Evolutionary conservation across 1,284 basidiomycete species (phyloP).

Genomic region (Fomes fomentarius): DNA sequence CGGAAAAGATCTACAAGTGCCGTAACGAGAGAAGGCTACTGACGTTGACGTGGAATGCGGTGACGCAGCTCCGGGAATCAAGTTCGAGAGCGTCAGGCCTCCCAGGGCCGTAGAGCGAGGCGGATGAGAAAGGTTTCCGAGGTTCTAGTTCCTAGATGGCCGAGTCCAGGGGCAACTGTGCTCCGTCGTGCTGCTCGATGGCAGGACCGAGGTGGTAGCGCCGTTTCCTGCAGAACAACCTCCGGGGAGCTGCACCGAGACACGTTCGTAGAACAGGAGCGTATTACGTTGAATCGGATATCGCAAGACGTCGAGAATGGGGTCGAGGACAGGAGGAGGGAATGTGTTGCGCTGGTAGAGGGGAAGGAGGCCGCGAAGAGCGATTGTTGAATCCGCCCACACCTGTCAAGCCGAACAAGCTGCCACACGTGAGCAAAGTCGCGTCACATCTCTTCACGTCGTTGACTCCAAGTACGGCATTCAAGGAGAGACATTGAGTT

Average conservation of each 20-base stretch:
- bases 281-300: constrained; percentile 2
- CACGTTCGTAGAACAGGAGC: constrained; percentile 4
- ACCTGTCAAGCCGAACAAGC: background rate
- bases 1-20: constrained; percentile 8
- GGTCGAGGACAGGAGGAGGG: background rate
- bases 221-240: background rate
- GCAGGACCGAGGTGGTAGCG: background rate
- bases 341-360: background rate
- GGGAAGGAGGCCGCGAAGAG: background rate
- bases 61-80: constrained; percentile 2
- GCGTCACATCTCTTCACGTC: constrained; percentile 8
- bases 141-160: constrained; percentile 1
- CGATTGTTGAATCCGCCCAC: background rate
- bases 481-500: background rate
- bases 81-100: constrained; percentile 3
- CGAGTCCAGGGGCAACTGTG: background rate
- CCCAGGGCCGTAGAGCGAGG: background rate
- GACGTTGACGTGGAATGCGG: background rate
- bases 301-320: constrained; percentile 1
- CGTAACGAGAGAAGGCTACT: background rate
- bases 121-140: background rate
- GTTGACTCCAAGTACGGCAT: background rate
- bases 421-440: background rate
- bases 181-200: background rate
- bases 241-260: background rate